Base-by-base conservation (phyloP, 1,284 basidiomycete genomes). In the Trichosporon ovoides region DNA sequence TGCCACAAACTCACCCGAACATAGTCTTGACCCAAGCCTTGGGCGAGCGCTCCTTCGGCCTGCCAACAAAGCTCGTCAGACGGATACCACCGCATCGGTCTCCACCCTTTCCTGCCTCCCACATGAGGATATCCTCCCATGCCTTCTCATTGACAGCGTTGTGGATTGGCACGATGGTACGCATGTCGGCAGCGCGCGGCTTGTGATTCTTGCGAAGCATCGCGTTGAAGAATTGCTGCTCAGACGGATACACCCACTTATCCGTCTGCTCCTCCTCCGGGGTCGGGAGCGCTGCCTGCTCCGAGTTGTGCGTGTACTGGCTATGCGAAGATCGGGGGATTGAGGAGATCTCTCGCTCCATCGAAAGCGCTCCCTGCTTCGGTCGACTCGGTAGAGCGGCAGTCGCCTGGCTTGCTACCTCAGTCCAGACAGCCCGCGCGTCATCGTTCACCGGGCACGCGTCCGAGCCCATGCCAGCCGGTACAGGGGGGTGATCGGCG, bases 61-160 rank as follows among this genome's bases (percentile, higher is more conserved):
- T 70, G 1, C 81, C 81, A n/a, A 72, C 67, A 66, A 80, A 80
- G 55, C 74, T 77, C 38, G 72, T 68, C 24, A 80, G 64, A 62
- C 67, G 67, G 18, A 75, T 78, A 5, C 91, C 91, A 19, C 91
- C 91, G 73, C 92, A 95, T 53, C 78, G 80, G 56, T 88, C 87
- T 11, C 86, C 86, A 20, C 90, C 90, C 70, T 84, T 81, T 3
- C 87, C 85, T 10, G 79, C 77, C 76, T 98, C 95, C 95, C 95
- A 99, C 62, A 84, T 84, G 72, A 93, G 77, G 51, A 99, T 83
- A 75, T 96, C 87, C 51, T 81, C 79, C 95, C 95, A 99, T 3
- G 94, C 91, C 60, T 89, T 86, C 78, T 98, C 96, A 72, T 99
- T 99, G 60, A 98, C 96, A 33, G 95, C 95, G 72, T 98, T 99